These are phyloP conservation scores for Malania oleifera DNA, from an alignment of 164 flowering plant genomes.

Conservation along the genomic window DNA sequence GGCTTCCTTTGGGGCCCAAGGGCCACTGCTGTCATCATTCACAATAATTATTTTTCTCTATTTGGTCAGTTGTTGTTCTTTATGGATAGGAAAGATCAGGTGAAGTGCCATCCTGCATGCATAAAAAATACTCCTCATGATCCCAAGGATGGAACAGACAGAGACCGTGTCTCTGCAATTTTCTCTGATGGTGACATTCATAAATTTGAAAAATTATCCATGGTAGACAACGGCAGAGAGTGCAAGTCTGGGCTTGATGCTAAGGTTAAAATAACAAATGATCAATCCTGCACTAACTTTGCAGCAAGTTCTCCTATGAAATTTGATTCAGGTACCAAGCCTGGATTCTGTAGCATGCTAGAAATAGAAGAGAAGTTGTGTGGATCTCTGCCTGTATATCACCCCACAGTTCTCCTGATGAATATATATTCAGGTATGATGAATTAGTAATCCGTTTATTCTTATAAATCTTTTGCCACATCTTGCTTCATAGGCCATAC, in stretches of 20 bases:
- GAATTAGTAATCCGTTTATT: not conserved
- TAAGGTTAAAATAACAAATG: conserved; percentile 18
- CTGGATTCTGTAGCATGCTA: conserved; percentile 38
- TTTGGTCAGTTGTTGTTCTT: conserved; percentile 50
- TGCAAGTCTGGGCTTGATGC: conserved; percentile 13
- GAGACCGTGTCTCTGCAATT: conserved; percentile 17
- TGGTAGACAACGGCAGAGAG: conserved; percentile 16
- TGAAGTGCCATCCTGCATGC: conserved; percentile 11
- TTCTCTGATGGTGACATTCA: conserved; percentile 24
- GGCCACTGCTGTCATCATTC: conserved; percentile 50
- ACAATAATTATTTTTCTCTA: conserved; percentile 49
- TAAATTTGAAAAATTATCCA: conserved; percentile 18
- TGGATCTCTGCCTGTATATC: conserved; percentile 65
- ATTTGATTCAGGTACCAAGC: conserved; percentile 16
- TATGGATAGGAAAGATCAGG: conserved; percentile 19
- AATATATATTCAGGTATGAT: conserved; percentile 69
- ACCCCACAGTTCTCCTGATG: conserved; percentile 65
- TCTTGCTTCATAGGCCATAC: not conserved
- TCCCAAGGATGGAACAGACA: conserved; percentile 11
- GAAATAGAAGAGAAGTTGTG: conserved; percentile 48
- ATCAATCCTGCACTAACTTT: conserved; percentile 15
- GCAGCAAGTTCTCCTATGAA: conserved; percentile 20
- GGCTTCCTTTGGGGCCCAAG: conserved; percentile 78
- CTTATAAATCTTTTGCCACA: too few species aligned
- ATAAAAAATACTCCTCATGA: conserved; percentile 9